Conservation (phyloP, 1,284 basidiomycete species). For the Ceratobasidium sp. region DNA sequence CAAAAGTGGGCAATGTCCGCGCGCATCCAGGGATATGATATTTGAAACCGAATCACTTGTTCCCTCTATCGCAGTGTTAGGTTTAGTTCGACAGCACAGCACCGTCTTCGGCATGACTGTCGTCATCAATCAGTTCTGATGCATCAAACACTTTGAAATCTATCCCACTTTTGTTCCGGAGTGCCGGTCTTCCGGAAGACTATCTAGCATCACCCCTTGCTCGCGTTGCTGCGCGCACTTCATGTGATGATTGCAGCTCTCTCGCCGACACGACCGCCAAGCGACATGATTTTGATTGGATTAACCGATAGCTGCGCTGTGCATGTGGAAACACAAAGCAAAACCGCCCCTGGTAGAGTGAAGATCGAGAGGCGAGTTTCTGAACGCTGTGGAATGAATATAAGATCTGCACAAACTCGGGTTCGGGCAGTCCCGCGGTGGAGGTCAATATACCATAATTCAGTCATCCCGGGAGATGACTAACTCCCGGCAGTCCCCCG, state of each 20-base stretch:
- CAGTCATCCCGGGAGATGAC: neutral
- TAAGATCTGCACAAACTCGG: neutral
- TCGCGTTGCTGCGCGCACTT: neutral
- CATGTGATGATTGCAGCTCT: neutral
- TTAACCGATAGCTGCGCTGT: neutral
- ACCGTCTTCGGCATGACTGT: too few species aligned
- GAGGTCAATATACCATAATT: neutral
- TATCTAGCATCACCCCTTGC: neutral
- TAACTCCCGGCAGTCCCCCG: neutral
- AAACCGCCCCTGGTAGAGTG: neutral
- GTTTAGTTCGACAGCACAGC: too few species aligned
- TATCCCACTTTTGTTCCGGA: neutral
- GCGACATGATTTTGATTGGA: neutral
- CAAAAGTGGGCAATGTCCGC: neutral
- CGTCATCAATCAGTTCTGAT: too few species aligned
- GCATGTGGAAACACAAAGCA: neutral
- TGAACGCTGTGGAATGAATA: too few species aligned
- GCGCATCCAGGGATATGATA: constrained; percentile 5
- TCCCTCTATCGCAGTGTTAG: neutral
- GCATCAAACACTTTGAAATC: neutral
- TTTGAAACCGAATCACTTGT: neutral
- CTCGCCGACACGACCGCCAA: neutral
- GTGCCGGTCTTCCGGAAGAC: neutral
- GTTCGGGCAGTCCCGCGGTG: neutral
- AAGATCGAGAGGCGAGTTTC: neutral